A percentile compares a stretch with the other conserved stretches of the same genome.
Conservation (phyloP, 768 basidiomycete species). For the Vishniacozyma victoriae region DNA sequence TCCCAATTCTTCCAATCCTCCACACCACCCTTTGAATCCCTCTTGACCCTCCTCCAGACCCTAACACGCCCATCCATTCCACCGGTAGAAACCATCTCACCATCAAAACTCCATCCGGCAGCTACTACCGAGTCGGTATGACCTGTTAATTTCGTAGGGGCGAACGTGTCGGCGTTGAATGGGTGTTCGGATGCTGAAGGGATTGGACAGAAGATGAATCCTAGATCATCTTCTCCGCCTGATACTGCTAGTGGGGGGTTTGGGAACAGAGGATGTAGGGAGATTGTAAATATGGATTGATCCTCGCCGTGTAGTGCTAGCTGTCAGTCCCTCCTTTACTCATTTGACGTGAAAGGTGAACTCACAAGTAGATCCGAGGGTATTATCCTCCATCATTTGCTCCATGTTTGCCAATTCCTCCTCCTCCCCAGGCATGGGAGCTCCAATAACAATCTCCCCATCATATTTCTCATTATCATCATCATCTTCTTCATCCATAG, state of each 20-base stretch:
- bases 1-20: constrained; percentile 77
- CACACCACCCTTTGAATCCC: constrained; percentile 46
- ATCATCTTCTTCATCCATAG: constrained; percentile 28
- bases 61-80: constrained; percentile 97
- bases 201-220: constrained; percentile 62
- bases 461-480: constrained; percentile 22
- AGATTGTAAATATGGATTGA: constrained; percentile 74
- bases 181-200: constrained; percentile 22
- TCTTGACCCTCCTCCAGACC: constrained; percentile 73
- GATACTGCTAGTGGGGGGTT: constrained; percentile 72
- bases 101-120: constrained; percentile 75
- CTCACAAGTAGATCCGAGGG: constrained; percentile 25
- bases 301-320: constrained; percentile 53
- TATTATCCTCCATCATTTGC: constrained; percentile 18
- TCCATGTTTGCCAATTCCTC: constrained; percentile 14
- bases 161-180: constrained; percentile 34
- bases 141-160: constrained; percentile 64
- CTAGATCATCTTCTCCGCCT: constrained; percentile 91
- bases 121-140: constrained; percentile 86
- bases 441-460: constrained; percentile 38
- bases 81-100: constrained; percentile 87
- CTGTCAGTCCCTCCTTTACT: constrained; percentile 52
- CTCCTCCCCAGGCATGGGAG: constrained; percentile 19
- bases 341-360: neutral
- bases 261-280: constrained; percentile 67